Percentiles rank a stretch among this genome's conserved stretches.
Conservation (phyloP, 257 asterid species). For the Cinchona pubescens region DNA sequence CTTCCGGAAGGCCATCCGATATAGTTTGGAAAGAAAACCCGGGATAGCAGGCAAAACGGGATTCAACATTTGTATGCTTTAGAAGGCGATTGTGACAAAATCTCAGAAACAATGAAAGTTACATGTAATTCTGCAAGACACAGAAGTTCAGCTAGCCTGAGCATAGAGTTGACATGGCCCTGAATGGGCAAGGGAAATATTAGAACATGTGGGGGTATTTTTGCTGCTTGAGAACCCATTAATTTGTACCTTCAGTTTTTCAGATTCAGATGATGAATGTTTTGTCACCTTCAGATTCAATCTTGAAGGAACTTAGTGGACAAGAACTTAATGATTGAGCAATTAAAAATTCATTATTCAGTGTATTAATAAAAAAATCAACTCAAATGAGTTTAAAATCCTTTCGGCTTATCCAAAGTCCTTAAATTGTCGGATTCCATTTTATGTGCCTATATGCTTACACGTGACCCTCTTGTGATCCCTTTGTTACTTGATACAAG, state of each 20-base stretch:
- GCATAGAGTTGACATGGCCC: constrained; percentile 46
- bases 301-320: not conserved
- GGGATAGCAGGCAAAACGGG: constrained; percentile 29
- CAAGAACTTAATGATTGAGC: not conserved
- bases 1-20: constrained; percentile 53
- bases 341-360: not conserved
- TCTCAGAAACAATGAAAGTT: constrained; percentile 36
- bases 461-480: too few relatives aligned
- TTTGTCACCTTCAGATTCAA: not conserved
- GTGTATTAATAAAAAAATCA: not conserved
- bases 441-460: too few relatives aligned
- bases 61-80: constrained; percentile 18
- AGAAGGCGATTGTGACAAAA: constrained; percentile 42
- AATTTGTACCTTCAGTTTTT: not conserved
- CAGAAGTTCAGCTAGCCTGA: constrained; percentile 52
- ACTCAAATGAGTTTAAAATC: too few relatives aligned
- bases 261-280: not conserved
- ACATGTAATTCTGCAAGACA: constrained; percentile 34
- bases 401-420: too few relatives aligned
- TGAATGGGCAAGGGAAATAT: constrained; percentile 43
- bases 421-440: too few relatives aligned
- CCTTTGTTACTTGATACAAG: too few relatives aligned
- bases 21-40: constrained; percentile 34
- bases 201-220: constrained; percentile 41
- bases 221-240: constrained; percentile 23